Conservation (phyloP, 495 filamentous ascomycete species). For the Pyronema domesticum region DNA sequence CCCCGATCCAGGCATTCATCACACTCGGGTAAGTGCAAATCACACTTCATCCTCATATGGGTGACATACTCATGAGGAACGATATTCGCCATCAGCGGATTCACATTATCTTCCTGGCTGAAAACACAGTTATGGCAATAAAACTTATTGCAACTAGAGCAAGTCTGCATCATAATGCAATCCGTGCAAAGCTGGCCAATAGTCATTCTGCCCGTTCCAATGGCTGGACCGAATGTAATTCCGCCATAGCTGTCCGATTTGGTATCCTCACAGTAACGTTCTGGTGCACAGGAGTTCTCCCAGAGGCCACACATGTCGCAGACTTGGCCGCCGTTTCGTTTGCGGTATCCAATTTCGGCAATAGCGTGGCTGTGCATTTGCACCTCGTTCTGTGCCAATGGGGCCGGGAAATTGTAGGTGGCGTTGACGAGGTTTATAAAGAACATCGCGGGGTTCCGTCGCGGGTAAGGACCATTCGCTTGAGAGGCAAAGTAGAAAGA, state of each 20-base stretch:
- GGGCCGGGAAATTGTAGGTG: not conserved
- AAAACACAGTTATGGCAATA: constrained; percentile 1
- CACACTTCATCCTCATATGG: not conserved
- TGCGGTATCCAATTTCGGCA: constrained; percentile 13
- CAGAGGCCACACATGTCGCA: constrained; percentile 19
- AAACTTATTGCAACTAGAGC: constrained; percentile 14
- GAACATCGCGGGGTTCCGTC: too few relatives aligned
- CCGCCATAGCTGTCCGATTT: constrained; percentile 8
- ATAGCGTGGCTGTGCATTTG: constrained; percentile 13
- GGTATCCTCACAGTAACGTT: not conserved
- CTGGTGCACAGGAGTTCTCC: constrained; percentile 13
- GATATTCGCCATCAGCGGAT: not conserved
- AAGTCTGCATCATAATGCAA: constrained; percentile 15
- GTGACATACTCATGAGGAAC: not conserved
- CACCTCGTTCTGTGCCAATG: not conserved
- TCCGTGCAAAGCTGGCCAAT: constrained; percentile 15
- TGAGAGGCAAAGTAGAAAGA: not conserved
- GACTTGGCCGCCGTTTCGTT: constrained; percentile 4
- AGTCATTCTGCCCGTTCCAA: constrained; percentile 10
- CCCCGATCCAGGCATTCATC: not conserved
- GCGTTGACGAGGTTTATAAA: too few relatives aligned
- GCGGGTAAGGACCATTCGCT: too few relatives aligned
- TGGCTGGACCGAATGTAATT: constrained; percentile 5
- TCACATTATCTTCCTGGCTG: not conserved
- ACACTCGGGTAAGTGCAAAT: not conserved